Evolutionary conservation across 1,284 basidiomycete species (phyloP).

Genomic region (Gomphus bonarii): DNA sequence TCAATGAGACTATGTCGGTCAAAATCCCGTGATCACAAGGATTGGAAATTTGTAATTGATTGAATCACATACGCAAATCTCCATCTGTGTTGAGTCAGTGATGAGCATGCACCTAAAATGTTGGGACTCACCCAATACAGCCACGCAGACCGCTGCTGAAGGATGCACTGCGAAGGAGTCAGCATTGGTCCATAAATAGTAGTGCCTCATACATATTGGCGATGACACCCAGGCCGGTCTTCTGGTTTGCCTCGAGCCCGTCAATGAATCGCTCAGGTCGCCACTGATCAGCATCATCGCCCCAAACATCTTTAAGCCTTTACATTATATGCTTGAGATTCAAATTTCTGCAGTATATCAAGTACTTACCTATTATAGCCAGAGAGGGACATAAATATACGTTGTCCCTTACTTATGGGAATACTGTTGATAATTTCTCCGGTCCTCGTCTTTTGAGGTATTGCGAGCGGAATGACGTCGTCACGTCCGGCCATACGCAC

Average conservation of each 20-base stretch:
- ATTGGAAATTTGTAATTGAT: background rate
- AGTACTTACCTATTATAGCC: constrained; percentile 13
- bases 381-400: constrained; percentile 21
- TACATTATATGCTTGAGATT: background rate
- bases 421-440: constrained; percentile 25
- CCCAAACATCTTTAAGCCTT: constrained; percentile 14
- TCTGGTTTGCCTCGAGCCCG: background rate
- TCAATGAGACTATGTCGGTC: constrained; percentile 1
- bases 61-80: background rate
- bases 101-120: background rate
- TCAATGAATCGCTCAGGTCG: constrained; percentile 14
- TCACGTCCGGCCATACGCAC: constrained; percentile 28
- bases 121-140: background rate
- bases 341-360: no score
- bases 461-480: constrained; percentile 34
- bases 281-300: constrained; percentile 9
- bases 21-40: background rate
- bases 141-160: background rate
- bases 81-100: background rate
- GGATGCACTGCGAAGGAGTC: background rate
- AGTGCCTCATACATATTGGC: constrained; percentile 3
- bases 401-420: constrained; percentile 29
- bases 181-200: constrained; percentile 11
- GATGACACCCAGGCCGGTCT: constrained; percentile 1
- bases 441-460: constrained; percentile 24